These are phyloP conservation scores for Ophiostoma piceae DNA, from an alignment of 2,329 filamentous ascomycete genomes.

Conservation along the genomic window DNA sequence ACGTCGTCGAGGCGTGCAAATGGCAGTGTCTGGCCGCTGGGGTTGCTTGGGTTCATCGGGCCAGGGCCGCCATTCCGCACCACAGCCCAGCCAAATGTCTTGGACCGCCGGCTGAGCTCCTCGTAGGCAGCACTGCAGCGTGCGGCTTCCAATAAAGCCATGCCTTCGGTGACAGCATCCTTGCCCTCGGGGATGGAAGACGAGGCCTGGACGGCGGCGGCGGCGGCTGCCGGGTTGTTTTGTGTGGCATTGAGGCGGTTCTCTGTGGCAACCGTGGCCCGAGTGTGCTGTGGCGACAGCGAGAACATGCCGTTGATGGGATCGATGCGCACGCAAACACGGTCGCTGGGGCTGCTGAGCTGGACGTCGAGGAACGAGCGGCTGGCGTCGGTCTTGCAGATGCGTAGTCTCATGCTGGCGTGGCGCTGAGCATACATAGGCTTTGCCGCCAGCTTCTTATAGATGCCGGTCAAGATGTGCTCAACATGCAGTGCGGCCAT, in stretches of 20 bases:
- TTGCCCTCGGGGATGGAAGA: slow-evolving; percentile 33
- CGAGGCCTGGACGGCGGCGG: neutral
- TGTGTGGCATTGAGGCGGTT: slow-evolving; percentile 52
- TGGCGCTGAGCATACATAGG: slow-evolving; percentile 57
- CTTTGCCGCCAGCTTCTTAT: slow-evolving; percentile 53
- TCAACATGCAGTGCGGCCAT: slow-evolving; percentile 72
- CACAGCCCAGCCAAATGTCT: slow-evolving; percentile 59
- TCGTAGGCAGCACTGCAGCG: slow-evolving; percentile 58
- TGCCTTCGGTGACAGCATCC: slow-evolving; percentile 54
- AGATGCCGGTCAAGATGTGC: slow-evolving; percentile 63
- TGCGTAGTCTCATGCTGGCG: slow-evolving; percentile 52
- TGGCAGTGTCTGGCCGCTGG: slow-evolving; percentile 30
- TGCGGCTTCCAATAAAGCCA: slow-evolving; percentile 54
- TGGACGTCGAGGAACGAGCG: slow-evolving; percentile 65
- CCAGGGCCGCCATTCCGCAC: slow-evolving; percentile 36
- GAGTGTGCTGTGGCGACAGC: slow-evolving; percentile 60
- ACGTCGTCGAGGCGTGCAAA: slow-evolving; percentile 50
- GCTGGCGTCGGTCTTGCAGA: slow-evolving; percentile 57
- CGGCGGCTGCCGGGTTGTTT: neutral
- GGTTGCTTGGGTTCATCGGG: slow-evolving; percentile 25
- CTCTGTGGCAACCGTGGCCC: slow-evolving; percentile 54
- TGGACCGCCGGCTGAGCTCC: slow-evolving; percentile 55
- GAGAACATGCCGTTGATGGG: slow-evolving; percentile 72
- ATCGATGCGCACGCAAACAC: slow-evolving; percentile 63
- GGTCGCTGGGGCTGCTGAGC: slow-evolving; percentile 54